Evolutionary conservation across 306 rosid genomes (phyloP).

Genomic region (Adenanthera pavonina): DNA sequence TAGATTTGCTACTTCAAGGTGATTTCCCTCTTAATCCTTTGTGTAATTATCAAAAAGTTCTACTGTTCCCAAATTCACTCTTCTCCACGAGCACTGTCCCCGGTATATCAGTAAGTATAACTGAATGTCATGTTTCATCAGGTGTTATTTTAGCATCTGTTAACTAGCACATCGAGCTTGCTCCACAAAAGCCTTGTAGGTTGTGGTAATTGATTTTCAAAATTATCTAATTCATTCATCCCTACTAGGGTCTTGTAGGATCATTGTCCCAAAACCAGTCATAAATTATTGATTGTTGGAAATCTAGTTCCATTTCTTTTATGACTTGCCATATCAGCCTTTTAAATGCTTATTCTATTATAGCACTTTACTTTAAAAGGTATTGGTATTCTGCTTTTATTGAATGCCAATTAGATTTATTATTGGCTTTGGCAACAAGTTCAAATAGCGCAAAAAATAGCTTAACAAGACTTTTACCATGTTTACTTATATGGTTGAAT

Average conservation of each 20-base stretch:
- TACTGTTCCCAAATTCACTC: slow-evolving; percentile 36
- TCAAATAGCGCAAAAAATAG: slow-evolving; percentile 5
- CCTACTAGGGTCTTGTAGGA: neutral
- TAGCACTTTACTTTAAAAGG: slow-evolving; percentile 78
- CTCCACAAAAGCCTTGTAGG: slow-evolving; percentile 7
- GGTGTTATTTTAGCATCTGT: neutral
- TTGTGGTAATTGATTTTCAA: neutral
- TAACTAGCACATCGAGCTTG: neutral
- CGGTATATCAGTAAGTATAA: slow-evolving; percentile 64
- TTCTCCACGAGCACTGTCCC: slow-evolving; percentile 73
- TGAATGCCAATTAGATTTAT: neutral
- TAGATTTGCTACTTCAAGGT: too few species aligned
- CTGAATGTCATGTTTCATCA: neutral
- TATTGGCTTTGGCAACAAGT: neutral
- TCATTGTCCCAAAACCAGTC: neutral
- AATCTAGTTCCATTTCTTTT: neutral
- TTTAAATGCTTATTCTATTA: slow-evolving; percentile 68
- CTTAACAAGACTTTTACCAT: neutral
- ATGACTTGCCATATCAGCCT: slow-evolving; percentile 60
- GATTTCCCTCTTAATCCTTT: too few species aligned
- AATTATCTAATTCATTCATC: neutral
- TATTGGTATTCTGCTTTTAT: slow-evolving; percentile 24
- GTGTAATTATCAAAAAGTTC: too few species aligned
- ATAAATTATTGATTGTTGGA: neutral
- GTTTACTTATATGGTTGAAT: neutral